Evolutionary conservation across 139 green algal species (phyloP).

Genomic region (Microglena sp.): DNA sequence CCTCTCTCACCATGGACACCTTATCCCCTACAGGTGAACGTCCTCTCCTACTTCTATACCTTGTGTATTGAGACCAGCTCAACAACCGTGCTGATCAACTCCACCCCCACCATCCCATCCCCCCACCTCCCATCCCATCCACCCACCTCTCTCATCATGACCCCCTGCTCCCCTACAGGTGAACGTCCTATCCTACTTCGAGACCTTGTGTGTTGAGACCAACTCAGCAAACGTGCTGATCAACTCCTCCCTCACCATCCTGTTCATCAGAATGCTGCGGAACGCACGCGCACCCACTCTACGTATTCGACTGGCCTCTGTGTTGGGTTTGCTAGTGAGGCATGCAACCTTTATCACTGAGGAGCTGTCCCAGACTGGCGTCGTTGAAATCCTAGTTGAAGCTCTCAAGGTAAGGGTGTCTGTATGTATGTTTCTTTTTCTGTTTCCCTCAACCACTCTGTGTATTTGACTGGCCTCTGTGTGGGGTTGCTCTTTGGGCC

Average conservation of each 20-base stretch:
- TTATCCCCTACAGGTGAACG: constrained; percentile 77
- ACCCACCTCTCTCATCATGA: too few relatives aligned
- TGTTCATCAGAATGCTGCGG: constrained; percentile 69
- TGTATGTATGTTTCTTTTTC: background rate
- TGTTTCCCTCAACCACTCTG: background rate
- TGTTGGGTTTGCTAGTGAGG: constrained; percentile 52
- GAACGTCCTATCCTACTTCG: constrained; percentile 85
- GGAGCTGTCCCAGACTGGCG: constrained; percentile 48
- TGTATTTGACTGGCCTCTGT: background rate
- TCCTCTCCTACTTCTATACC: constrained; percentile 85
- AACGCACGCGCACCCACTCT: constrained; percentile 38
- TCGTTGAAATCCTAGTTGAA: constrained; percentile 67
- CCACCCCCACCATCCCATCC: constrained; percentile 52
- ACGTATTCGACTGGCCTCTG: constrained; percentile 46
- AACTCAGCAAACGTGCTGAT: constrained; percentile 76
- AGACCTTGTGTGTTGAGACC: constrained; percentile 71
- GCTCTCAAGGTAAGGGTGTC: constrained; percentile 34
- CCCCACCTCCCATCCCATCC: too few relatives aligned
- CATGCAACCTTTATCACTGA: constrained; percentile 82
- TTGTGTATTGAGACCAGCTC: constrained; percentile 60
- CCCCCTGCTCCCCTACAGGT: too few relatives aligned
- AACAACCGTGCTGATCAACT: constrained; percentile 85
- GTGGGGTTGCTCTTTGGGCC: constrained; percentile 48
- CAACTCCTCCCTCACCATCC: constrained; percentile 68
- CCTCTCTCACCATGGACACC: too few relatives aligned